A percentile compares a stretch with the other conserved stretches of the same genome.
Evolutionary conservation across 345 rosid species (phyloP).

Genomic region (Hibiscus tridactylites): DNA sequence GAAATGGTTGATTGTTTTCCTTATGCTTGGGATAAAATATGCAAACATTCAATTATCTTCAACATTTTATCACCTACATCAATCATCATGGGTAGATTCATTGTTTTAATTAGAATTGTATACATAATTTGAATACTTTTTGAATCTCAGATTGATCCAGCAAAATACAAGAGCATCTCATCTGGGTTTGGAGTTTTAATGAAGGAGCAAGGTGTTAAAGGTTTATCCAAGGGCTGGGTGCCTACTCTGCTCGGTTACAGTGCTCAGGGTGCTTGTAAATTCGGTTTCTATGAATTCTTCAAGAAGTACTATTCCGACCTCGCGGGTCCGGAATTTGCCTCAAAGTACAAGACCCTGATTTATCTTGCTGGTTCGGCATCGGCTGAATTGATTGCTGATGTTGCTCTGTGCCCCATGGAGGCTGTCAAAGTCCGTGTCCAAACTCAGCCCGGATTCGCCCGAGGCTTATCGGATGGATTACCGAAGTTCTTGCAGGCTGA

Average conservation of each 20-base stretch:
- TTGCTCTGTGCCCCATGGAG: constrained; percentile 93
- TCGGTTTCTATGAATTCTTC: constrained; percentile 77
- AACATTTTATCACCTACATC: neutral
- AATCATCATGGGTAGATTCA: neutral
- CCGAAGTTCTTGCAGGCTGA: constrained; percentile 73
- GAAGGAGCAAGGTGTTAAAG: constrained; percentile 77
- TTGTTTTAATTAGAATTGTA: neutral
- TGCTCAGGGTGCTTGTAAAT: constrained; percentile 94
- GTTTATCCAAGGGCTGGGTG: constrained; percentile 85
- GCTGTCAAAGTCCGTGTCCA: constrained; percentile 95
- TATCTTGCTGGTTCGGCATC: constrained; percentile 95
- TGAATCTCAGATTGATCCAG: constrained; percentile 63
- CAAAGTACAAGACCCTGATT: constrained; percentile 80
- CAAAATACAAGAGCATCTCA: constrained; percentile 69
- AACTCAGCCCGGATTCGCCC: constrained; percentile 92
- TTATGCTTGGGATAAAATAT: neutral
- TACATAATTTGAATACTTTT: neutral
- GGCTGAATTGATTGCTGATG: constrained; percentile 85
- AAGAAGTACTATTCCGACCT: constrained; percentile 92
- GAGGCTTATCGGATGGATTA: constrained; percentile 81
- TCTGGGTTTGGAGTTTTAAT: constrained; percentile 73
- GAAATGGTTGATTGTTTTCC: neutral
- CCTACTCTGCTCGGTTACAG: constrained; percentile 91
- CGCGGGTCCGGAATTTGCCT: constrained; percentile 83
- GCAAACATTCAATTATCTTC: neutral